Base-by-base conservation (phyloP, 2,329 filamentous ascomycete genomes). In the Aspergillus novoparasiticus region DNA sequence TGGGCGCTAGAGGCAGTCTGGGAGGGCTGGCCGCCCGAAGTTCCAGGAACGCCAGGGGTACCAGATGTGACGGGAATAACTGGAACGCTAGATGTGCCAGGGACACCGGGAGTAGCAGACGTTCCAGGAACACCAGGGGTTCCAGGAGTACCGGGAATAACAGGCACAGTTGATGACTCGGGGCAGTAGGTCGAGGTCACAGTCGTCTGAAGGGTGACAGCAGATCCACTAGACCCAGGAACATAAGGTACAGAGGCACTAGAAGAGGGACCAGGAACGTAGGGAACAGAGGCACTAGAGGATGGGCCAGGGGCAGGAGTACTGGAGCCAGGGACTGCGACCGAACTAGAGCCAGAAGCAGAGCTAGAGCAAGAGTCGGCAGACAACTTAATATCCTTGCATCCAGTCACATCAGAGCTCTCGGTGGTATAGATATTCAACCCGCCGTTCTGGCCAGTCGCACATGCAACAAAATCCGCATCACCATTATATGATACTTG, bases 391-490 rank as follows among this genome's bases (percentile, higher is more conserved):
- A 81, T 68, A 21, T 70, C 64, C 59, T 71, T 67, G 72, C 81
- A 78, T 60, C 68, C 60, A 58, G 75, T 76, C 23, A 77, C 69
- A 65, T 69, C 68, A 1, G 65, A 56, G 63, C 75, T 72, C 65
- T 74, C 68, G 57, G 70, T 71, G n/a, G 73, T 80, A 66, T 81
- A 81, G 67, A 83, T 69, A 65, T 82, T 82, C 63, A 76, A 64
- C 30, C 74, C 78, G 28, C 71, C 72, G 51, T 79, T 75, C 58
- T 78, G 66, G 30, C 76, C 78, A 23, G 87, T 88, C 32, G 84
- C 82, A 72, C 89, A 91, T 50, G 87, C 83, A 70, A 84, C 87
- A 74, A 90, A 90, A 32, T 77, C 76, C 3, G 79, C 74, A 68
- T 79, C 82, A 53, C 82, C 83, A 36, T 85, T 77, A 75, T 83